Evolutionary conservation across 2,329 filamentous ascomycete genomes (phyloP).

Genomic region (Podosphaera xanthii): DNA sequence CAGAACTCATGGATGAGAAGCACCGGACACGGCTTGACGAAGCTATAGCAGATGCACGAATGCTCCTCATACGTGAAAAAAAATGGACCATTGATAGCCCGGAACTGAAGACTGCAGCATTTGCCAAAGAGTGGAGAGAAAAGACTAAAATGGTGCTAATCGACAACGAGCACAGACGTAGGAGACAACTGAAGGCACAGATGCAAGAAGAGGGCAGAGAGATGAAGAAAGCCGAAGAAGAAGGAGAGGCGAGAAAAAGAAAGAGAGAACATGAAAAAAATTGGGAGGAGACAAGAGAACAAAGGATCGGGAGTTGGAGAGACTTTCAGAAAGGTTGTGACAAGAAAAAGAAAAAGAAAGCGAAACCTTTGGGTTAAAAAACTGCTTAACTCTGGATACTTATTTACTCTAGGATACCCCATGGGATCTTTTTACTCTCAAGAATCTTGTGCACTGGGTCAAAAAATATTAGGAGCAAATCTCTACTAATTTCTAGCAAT

Average conservation of each 20-base stretch:
- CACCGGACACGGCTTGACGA: slow-evolving; percentile 71
- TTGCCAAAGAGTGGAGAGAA: slow-evolving; percentile 67
- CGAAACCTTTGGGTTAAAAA: slow-evolving; percentile 12
- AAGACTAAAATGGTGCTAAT: slow-evolving; percentile 79
- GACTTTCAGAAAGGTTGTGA: slow-evolving; percentile 54
- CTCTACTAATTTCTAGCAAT: no score
- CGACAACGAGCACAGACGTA: slow-evolving; percentile 70
- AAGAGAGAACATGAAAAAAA: slow-evolving; percentile 84
- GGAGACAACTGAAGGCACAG: slow-evolving; percentile 73
- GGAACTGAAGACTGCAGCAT: slow-evolving; percentile 66
- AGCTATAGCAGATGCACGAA: slow-evolving; percentile 84
- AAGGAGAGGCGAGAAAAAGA: slow-evolving; percentile 55
- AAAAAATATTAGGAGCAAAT: no score
- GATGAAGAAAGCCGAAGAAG: slow-evolving; percentile 67
- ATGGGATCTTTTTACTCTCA: no score
- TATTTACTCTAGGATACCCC: no score
- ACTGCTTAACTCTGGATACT: not conserved
- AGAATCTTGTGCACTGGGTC: no score
- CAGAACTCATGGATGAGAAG: slow-evolving; percentile 82
- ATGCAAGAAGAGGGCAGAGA: slow-evolving; percentile 91
- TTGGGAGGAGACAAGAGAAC: slow-evolving; percentile 82
- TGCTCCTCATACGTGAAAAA: slow-evolving; percentile 80
- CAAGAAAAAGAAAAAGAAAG: slow-evolving; percentile 47
- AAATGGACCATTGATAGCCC: slow-evolving; percentile 79
- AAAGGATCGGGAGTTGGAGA: slow-evolving; percentile 83